Percentiles rank a stretch among this genome's conserved stretches.
phyloP scores from a whole-genome alignment of 495 filamentous ascomycete species.

The Podospora australis region DNA sequence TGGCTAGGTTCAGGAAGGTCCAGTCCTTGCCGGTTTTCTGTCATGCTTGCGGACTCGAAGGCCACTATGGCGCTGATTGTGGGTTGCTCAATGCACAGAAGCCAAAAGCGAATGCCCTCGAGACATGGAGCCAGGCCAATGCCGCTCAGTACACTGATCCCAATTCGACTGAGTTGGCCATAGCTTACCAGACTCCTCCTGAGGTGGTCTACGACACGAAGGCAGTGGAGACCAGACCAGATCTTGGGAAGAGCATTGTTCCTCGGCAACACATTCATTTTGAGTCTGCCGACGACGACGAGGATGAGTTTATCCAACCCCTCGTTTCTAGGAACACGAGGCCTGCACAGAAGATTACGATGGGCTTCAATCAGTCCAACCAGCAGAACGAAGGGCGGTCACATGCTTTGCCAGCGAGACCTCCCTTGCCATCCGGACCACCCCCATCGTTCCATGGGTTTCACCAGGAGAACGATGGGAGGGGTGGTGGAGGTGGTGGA shows the following conservation, averaged over 20 bases:
- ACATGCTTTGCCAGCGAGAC: background rate
- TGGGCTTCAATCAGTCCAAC: slow-evolving; percentile 1
- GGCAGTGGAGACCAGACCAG: slow-evolving; percentile 15
- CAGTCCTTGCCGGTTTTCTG: slow-evolving; percentile 34
- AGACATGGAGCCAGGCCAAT: slow-evolving; percentile 33
- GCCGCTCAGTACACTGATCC: slow-evolving; percentile 32
- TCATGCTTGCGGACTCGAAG: slow-evolving; percentile 32
- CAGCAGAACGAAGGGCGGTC: slow-evolving; percentile 4
- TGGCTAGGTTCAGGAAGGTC: slow-evolving; percentile 25
- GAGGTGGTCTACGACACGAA: background rate
- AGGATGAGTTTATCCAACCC: slow-evolving; percentile 35
- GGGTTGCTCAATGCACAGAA: slow-evolving; percentile 10
- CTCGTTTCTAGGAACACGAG: slow-evolving; percentile 21
- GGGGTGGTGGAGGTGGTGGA: slow-evolving; percentile 5
- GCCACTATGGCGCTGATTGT: slow-evolving; percentile 37
- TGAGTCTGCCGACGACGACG: slow-evolving; percentile 34
- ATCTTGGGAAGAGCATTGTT: slow-evolving; percentile 32
- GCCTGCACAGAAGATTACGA: slow-evolving; percentile 22
- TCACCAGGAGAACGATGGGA: background rate
- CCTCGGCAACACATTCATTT: slow-evolving; percentile 35
- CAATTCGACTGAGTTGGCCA: slow-evolving; percentile 22
- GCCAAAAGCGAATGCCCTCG: slow-evolving; percentile 8
- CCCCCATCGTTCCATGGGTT: slow-evolving; percentile 12
- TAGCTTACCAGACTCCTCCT: slow-evolving; percentile 15
- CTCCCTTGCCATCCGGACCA: slow-evolving; percentile 18